Conservation (phyloP, 345 rosid species). For the Brassica juncea region DNA sequence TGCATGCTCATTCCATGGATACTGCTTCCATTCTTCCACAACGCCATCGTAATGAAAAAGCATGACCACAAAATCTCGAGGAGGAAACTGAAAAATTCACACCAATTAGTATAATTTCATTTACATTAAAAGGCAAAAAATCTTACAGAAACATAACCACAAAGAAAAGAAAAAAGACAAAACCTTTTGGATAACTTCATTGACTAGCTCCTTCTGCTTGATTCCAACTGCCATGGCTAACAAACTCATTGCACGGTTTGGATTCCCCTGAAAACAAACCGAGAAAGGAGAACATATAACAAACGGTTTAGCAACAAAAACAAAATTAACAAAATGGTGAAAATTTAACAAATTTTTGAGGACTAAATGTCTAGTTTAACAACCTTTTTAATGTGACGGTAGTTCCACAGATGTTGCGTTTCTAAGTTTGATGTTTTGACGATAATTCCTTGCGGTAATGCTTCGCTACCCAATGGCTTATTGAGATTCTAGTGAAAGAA, state of each 20-base stretch:
- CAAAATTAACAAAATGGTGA: background rate
- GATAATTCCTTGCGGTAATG: conserved; percentile 71
- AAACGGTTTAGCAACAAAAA: background rate
- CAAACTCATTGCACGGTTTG: conserved; percentile 48
- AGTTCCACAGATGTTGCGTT: conserved; percentile 61
- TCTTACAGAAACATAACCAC: background rate
- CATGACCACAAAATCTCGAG: conserved; percentile 64
- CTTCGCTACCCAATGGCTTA: conserved; percentile 58
- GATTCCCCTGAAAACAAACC: conserved; percentile 41
- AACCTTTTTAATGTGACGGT: conserved; percentile 43
- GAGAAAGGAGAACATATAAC: background rate
- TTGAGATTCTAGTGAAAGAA: conserved; percentile 45
- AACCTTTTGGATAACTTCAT: conserved; percentile 72
- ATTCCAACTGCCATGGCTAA: conserved; percentile 75
- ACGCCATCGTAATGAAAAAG: conserved; percentile 91
- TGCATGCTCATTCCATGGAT: conserved; percentile 58
- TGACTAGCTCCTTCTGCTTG: conserved; percentile 68
- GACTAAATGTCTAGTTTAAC: background rate
- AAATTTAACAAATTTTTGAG: background rate
- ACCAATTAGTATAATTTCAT: background rate
- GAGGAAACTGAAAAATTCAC: conserved; percentile 54
- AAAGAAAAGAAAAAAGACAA: background rate
- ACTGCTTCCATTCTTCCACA: conserved; percentile 76
- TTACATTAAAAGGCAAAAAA: background rate
- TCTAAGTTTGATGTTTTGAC: conserved; percentile 58